Base-by-base conservation (phyloP, 257 asterid genomes). In the Capsicum rhomboideum region DNA sequence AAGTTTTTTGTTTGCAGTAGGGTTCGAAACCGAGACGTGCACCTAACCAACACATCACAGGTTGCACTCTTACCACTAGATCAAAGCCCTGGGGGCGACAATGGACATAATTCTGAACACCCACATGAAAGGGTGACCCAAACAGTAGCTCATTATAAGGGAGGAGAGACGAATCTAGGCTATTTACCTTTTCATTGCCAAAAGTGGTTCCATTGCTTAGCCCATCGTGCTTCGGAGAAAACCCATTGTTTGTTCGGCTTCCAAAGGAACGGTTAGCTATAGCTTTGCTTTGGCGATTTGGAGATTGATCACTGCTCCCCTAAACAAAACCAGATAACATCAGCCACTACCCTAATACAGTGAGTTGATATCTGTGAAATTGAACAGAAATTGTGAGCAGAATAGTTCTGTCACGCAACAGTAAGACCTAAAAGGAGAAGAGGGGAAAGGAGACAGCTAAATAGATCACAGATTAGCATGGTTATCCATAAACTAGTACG, bases 251-350 rank as follows among this genome's bases (percentile, higher is more conserved):
- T 78, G 90, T 85, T 78, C 90, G 88, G 90, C 91, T 94, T 87
- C 97, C 97, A 54, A 88, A 63, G 87, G 91, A 93, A 58, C 79
- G 83, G 86, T 83, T 93, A 26, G 75, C 82, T 87, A 90, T 61
- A 88, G 87, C 86, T 93, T 87, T 95, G 89, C 79, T 90, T 50
- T 88, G 91, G 83, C 93, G 94, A 82, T 58, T 91, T 74, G 92
- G 93, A 46, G 96, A 92, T 87, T 86, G 97, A 87, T 94, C 97
- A 29, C 86, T 92, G 85, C 92, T 90, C 78, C 93, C 97, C 99
- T 96, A 93, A 86, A 77, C 80, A 87, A 26, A 82, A 85, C 58
- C 71, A 87, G 86, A 86, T 18, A 67, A 80, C 59, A 84, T 90
- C 86, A 77, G 20, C 17, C 34, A 71, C 79, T 42, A 71, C 54